A percentile compares a stretch with the other conserved stretches of the same genome.
Conservation (phyloP, 2,329 filamentous ascomycete genomes). For the Beauveria caledonica region DNA sequence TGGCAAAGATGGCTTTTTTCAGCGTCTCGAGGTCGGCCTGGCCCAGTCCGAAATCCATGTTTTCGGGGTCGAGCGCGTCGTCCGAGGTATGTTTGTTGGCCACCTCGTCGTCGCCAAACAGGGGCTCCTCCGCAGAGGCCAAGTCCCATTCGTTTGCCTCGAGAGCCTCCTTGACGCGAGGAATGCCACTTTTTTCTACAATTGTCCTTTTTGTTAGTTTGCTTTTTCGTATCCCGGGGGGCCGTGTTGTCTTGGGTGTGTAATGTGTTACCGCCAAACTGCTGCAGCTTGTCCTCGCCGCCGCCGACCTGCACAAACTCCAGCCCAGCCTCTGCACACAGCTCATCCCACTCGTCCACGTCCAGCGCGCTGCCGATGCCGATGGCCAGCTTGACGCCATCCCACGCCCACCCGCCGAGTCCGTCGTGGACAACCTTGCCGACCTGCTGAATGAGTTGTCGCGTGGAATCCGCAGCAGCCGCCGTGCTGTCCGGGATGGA, state of each 20-base stretch:
- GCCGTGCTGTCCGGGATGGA: constrained; percentile 16
- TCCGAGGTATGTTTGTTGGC: constrained; percentile 18
- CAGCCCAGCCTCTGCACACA: constrained; percentile 47
- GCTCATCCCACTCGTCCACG: constrained; percentile 53
- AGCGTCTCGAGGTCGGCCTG: constrained; percentile 44
- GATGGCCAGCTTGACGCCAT: constrained; percentile 53
- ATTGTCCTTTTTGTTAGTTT: neutral
- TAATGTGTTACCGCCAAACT: constrained; percentile 45
- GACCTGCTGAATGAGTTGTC: constrained; percentile 42
- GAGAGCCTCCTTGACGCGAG: constrained; percentile 51
- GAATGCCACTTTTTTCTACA: constrained; percentile 50
- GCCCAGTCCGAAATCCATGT: constrained; percentile 45
- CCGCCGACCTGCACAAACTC: constrained; percentile 52
- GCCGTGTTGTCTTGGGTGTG: neutral
- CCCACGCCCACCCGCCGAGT: constrained; percentile 55
- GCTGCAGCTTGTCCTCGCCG: constrained; percentile 33
- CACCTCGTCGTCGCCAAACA: constrained; percentile 24
- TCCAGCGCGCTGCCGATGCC: constrained; percentile 40
- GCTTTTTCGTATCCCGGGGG: neutral
- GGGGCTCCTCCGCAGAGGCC: constrained; percentile 15
- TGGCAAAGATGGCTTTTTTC: constrained; percentile 42
- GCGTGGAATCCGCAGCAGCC: constrained; percentile 16
- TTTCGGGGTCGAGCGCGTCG: constrained; percentile 33
- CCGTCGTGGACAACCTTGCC: constrained; percentile 48
- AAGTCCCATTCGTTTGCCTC: constrained; percentile 58